Percentiles rank a stretch among this genome's conserved stretches.
phyloP scores from a whole-genome alignment of 2,329 filamentous ascomycete genomes.

The Colletotrichum salicis region DNA sequence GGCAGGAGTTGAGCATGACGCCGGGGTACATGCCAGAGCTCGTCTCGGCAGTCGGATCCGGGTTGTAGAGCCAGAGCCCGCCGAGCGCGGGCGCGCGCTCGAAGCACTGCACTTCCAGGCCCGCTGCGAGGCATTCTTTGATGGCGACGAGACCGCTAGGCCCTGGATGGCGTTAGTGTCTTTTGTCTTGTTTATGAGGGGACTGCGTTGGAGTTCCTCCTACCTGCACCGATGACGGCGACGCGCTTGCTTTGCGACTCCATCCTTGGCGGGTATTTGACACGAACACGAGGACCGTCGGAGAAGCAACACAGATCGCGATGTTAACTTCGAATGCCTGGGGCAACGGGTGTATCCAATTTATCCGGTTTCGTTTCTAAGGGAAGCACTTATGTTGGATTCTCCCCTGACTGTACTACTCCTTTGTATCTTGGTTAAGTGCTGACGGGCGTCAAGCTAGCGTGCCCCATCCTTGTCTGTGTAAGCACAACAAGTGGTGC shows the following conservation, averaged over 20 bases:
- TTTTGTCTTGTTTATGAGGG: not conserved
- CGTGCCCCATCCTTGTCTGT: not conserved
- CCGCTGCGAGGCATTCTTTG: conserved; percentile 51
- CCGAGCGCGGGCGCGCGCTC: conserved; percentile 48
- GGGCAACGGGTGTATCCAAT: not conserved
- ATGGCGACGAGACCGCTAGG: conserved; percentile 48
- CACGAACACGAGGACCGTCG: not conserved
- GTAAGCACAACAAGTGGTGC: not conserved
- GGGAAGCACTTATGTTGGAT: not conserved
- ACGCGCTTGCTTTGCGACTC: conserved; percentile 30
- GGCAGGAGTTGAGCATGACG: conserved; percentile 49
- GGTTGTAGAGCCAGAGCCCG: conserved; percentile 52
- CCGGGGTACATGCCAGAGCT: conserved; percentile 49
- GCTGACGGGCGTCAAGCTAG: not conserved
- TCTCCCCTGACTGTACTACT: not conserved
- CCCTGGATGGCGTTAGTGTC: conserved; percentile 38
- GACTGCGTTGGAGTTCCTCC: not conserved
- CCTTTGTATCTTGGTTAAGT: not conserved
- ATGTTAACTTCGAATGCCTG: not conserved
- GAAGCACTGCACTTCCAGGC: conserved; percentile 47
- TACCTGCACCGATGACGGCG: conserved; percentile 41
- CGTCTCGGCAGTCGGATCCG: conserved; percentile 40
- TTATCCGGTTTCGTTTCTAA: not conserved
- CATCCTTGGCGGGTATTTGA: not conserved
- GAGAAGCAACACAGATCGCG: not conserved